Conservation (phyloP, 2,329 filamentous ascomycete genomes). For the Hypoxylon sp. region DNA sequence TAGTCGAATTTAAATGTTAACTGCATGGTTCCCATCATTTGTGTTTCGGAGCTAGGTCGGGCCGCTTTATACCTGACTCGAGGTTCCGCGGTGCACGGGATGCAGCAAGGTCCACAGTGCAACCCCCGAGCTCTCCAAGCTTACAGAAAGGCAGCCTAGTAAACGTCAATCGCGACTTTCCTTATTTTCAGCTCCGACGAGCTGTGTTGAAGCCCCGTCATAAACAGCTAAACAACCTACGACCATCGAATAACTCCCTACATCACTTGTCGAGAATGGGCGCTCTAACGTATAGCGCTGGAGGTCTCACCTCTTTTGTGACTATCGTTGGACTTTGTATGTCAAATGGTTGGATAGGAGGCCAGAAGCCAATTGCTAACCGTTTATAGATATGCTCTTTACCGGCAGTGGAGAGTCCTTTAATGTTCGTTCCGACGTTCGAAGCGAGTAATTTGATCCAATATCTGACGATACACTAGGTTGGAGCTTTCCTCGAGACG, state of each 20-base stretch:
- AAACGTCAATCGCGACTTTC: slow-evolving; percentile 43
- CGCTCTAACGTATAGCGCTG: slow-evolving; percentile 41
- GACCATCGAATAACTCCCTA: slow-evolving; percentile 12
- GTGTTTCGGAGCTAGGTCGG: slow-evolving; percentile 32
- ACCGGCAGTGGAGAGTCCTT: slow-evolving; percentile 96
- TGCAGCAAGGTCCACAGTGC: slow-evolving; percentile 2
- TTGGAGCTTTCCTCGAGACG: slow-evolving; percentile 93
- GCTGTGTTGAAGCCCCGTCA: slow-evolving; percentile 32
- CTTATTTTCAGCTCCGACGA: slow-evolving; percentile 37
- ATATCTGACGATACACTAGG: slow-evolving; percentile 63
- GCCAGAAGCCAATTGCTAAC: slow-evolving; percentile 18
- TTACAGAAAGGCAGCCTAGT: slow-evolving; percentile 31
- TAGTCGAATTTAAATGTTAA: slow-evolving; percentile 3
- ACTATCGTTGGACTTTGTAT: slow-evolving; percentile 51
- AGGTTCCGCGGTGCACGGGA: slow-evolving; percentile 6
- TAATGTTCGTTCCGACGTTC: slow-evolving; percentile 72
- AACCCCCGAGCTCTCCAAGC: slow-evolving; percentile 38
- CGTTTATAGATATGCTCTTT: slow-evolving; percentile 90
- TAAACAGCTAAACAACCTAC: slow-evolving; percentile 15
- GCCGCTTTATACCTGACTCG: slow-evolving; percentile 18
- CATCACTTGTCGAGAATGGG: slow-evolving; percentile 27
- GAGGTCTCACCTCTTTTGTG: slow-evolving; percentile 42
- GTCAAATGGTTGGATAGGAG: slow-evolving; percentile 32
- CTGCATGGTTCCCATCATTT: not conserved
- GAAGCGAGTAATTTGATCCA: slow-evolving; percentile 8